Conservation (phyloP, 257 asterid species). For the Misopates orontium region DNA sequence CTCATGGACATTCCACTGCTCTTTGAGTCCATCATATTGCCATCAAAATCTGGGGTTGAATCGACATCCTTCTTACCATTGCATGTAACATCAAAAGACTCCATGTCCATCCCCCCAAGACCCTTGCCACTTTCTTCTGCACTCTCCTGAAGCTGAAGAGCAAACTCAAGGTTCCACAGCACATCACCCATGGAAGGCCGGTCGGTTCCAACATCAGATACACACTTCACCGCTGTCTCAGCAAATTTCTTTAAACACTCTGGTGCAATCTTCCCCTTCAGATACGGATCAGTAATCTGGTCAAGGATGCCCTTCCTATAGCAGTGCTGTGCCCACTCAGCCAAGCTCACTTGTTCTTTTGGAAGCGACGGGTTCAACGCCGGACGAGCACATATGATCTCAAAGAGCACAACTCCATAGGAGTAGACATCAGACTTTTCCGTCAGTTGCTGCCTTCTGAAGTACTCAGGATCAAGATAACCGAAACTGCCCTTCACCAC, state of each 20-base stretch:
- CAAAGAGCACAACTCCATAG: constrained; percentile 74
- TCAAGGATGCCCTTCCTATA: constrained; percentile 74
- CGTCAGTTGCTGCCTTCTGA: too few relatives aligned
- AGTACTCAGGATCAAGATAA: too few relatives aligned
- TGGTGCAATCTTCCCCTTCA: constrained; percentile 86
- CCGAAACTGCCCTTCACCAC: too few relatives aligned
- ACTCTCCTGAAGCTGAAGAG: constrained; percentile 88
- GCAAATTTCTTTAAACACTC: constrained; percentile 84
- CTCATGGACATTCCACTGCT: constrained; percentile 89
- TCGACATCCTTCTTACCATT: constrained; percentile 65
- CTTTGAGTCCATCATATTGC: constrained; percentile 60
- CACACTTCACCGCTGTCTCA: constrained; percentile 88
- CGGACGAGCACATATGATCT: constrained; percentile 84
- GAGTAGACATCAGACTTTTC: too few relatives aligned
- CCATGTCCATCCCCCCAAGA: constrained; percentile 41
- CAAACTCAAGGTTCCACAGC: constrained; percentile 91
- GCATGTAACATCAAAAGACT: constrained; percentile 40
- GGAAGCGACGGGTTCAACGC: constrained; percentile 78
- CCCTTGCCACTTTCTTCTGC: constrained; percentile 83
- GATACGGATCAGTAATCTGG: constrained; percentile 73
- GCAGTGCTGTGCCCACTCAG: constrained; percentile 91
- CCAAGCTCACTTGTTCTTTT: constrained; percentile 86
- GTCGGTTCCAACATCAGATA: constrained; percentile 74
- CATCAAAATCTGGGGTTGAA: constrained; percentile 55
- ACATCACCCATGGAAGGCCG: constrained; percentile 96